Percentiles rank a stretch among this genome's conserved stretches.
These are phyloP conservation scores for Pycnococcus provasolii DNA, from an alignment of 139 green algal species.

Conservation along the genomic window DNA sequence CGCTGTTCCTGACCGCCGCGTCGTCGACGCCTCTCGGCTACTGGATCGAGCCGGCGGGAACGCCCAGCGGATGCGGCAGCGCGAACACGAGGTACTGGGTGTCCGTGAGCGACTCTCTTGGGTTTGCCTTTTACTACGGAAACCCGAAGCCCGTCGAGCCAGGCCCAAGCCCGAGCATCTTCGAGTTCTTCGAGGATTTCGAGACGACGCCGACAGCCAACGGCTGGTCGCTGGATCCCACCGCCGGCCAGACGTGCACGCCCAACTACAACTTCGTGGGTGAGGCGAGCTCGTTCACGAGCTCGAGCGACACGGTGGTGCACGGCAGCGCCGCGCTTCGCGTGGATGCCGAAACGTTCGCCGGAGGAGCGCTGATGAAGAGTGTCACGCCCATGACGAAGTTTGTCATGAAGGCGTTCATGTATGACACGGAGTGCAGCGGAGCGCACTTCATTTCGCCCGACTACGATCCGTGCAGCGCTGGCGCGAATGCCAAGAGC, in stretches of 20 bases:
- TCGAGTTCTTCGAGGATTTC: conserved; percentile 30
- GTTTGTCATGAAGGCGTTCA: conserved; percentile 24
- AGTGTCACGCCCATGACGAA: not conserved
- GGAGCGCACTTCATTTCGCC: conserved; percentile 24
- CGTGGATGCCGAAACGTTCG: conserved; percentile 12
- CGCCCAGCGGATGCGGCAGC: conserved; percentile 12
- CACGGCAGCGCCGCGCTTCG: conserved; percentile 7
- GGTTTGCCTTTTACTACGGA: conserved; percentile 24
- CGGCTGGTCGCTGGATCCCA: conserved; percentile 9
- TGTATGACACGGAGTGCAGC: conserved; percentile 23
- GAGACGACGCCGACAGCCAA: conserved; percentile 9
- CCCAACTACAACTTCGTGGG: not conserved
- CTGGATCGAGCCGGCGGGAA: conserved; percentile 11
- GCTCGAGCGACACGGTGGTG: conserved; percentile 10
- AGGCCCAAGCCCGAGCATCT: conserved; percentile 3
- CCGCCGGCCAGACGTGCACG: conserved; percentile 10
- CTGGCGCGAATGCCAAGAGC: conserved; percentile 13
- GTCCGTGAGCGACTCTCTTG: not conserved
- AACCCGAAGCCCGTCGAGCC: conserved; percentile 4
- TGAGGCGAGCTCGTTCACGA: conserved; percentile 8
- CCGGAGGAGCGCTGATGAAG: conserved; percentile 22
- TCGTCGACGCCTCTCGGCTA: conserved; percentile 3
- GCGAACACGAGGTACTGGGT: conserved; percentile 18
- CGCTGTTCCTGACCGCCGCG: conserved; percentile 16
- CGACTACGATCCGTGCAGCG: conserved; percentile 21